Evolutionary conservation across 1,284 basidiomycete genomes (phyloP), one percentile per base, ranked within the genome.

Genomic region (Papiliotrema laurentii): DNA sequence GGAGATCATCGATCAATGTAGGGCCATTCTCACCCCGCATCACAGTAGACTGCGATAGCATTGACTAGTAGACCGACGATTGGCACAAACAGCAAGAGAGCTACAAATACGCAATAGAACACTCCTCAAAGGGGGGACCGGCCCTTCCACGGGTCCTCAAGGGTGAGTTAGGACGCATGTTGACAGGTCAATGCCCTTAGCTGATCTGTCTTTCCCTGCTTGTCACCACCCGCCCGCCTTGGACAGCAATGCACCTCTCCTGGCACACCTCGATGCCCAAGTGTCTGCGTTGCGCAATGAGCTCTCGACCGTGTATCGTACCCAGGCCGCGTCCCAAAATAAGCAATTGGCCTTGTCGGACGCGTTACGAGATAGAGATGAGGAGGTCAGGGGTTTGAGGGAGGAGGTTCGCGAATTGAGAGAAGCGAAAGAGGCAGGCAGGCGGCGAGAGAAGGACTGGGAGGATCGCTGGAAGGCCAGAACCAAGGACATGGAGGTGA

Each of bases 341-440:
- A 89, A 92, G 1, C 93, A 97, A 69, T 79, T 98, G 14, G 81
- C 87, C 6, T 89, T 97, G 84, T 94, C 89, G 55, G 94, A 98
- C 71, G 87, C 88, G 0, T 77, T 97, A 7, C 83, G 92, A 39
- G 91, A 94, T 71, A 86, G 90, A 69, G 93, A 97, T 68, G 91
- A 96, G 66, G 83, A 81, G 49, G 76, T 92, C 41, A 79, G 83
- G 50, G 80, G 83, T 58, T 84, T 89, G 75, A 83, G 89, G 21
- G 86, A 90, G 49, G 87, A 92, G 70, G 86, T 93, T 64, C 79
- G 79, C 39, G 87, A 92, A 61, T 73, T 91, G 35, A 87, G 93
- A 78, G 75, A 81, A 4, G 88, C 93, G 74, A 91, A 74, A 54
- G 72, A 76, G 42, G 46, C 33, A 2, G 55, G 47, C 9, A 44